phyloP scores from a whole-genome alignment of 176 grass and related monocot species.

The Rhynchospora tenuis region DNA sequence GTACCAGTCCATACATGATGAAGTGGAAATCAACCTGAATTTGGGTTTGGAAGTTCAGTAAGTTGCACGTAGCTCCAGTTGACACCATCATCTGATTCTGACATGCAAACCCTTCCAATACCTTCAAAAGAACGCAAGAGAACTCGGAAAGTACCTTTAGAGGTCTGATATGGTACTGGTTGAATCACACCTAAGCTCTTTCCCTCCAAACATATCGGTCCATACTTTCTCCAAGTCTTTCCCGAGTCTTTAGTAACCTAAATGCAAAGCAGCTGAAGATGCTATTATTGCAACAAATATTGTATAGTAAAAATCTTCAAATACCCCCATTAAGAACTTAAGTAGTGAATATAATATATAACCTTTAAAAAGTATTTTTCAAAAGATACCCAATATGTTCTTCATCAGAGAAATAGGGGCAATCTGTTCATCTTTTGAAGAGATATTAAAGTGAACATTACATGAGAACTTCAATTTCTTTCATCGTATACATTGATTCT shows the following conservation, averaged over 20 bases:
- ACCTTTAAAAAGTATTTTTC: neutral
- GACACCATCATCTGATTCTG: conserved; percentile 62
- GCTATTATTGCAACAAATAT: neutral
- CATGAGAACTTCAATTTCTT: neutral
- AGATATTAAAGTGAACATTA: neutral
- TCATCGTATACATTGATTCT: neutral
- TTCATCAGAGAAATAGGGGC: neutral
- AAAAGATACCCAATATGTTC: neutral
- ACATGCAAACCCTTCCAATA: conserved; percentile 49
- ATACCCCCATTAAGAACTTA: neutral
- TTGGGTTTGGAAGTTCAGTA: conserved; percentile 86
- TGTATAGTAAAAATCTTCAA: neutral
- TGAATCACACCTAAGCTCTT: conserved; percentile 90
- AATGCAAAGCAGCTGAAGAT: neutral
- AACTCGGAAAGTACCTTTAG: conserved; percentile 57
- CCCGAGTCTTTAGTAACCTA: conserved; percentile 76
- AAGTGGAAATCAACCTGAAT: conserved; percentile 47
- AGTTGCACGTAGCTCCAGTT: conserved; percentile 56
- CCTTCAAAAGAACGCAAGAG: conserved; percentile 73
- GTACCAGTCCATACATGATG: neutral
- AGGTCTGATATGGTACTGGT: conserved; percentile 69
- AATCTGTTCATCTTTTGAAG: neutral
- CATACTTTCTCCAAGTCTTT: conserved; percentile 70
- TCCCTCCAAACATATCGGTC: conserved; percentile 71
- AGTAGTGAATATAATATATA: neutral